Percentiles rank a stretch among this genome's conserved stretches.
phyloP scores from a whole-genome alignment of 768 basidiomycete genomes.

The Trametes maxima region DNA sequence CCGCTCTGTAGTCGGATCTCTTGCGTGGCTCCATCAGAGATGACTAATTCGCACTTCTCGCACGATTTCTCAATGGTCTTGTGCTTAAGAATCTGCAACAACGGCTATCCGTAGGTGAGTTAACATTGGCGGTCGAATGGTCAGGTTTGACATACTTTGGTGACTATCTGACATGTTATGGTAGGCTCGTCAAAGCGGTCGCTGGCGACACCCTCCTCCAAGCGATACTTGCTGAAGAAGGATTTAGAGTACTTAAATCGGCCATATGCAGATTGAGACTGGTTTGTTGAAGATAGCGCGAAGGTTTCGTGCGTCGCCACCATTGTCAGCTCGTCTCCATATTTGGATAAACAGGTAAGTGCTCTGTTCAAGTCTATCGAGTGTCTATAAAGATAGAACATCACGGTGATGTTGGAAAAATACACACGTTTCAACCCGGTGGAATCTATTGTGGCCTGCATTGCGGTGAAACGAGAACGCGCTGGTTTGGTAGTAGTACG shows the following conservation, averaged over 20 bases:
- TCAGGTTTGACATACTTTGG: constrained; percentile 51
- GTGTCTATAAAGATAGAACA: neutral
- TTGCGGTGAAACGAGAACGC: neutral
- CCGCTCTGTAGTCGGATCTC: constrained; percentile 20
- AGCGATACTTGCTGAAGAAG: constrained; percentile 71
- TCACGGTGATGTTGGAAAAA: neutral
- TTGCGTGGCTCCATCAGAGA: constrained; percentile 52
- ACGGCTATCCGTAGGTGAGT: constrained; percentile 41
- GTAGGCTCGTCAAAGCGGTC: constrained; percentile 39
- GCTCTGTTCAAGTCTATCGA: constrained; percentile 71
- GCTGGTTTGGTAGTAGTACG: no score
- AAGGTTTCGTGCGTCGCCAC: constrained; percentile 63
- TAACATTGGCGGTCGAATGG: neutral
- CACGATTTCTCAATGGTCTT: constrained; percentile 75
- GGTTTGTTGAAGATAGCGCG: constrained; percentile 74
- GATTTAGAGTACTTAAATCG: constrained; percentile 68
- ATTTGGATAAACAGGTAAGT: constrained; percentile 74
- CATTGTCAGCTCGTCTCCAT: constrained; percentile 79
- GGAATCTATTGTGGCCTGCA: constrained; percentile 44
- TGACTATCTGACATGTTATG: constrained; percentile 67
- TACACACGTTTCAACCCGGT: constrained; percentile 50
- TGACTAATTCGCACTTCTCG: constrained; percentile 73
- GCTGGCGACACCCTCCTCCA: constrained; percentile 35
- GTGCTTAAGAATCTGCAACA: constrained; percentile 76
- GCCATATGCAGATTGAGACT: constrained; percentile 80